Conservation (phyloP, 352 stramenopile genomes). For the Ophiocytium majus region DNA sequence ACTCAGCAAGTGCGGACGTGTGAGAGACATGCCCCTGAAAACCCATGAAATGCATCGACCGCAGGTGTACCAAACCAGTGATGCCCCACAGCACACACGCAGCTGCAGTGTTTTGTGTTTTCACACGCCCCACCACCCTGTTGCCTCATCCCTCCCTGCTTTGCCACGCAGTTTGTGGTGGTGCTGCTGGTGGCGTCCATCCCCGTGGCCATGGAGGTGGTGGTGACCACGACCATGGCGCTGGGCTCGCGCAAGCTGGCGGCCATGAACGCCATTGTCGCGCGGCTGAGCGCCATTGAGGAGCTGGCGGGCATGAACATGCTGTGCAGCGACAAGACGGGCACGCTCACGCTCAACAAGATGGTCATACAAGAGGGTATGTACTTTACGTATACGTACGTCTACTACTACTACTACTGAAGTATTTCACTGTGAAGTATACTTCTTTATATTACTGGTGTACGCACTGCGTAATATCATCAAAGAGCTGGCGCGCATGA, state of each 20-base stretch:
- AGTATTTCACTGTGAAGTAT: no score
- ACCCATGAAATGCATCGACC: no score
- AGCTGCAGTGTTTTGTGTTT: no score
- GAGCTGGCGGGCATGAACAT: slow-evolving; percentile 88
- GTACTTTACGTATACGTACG: no score
- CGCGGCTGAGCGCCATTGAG: slow-evolving; percentile 81
- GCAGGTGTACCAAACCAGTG: no score
- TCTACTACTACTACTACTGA: no score
- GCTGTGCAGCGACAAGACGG: slow-evolving; percentile 91
- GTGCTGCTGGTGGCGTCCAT: slow-evolving; percentile 85
- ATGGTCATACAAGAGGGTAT: neutral
- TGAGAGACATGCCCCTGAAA: no score
- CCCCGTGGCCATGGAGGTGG: slow-evolving; percentile 84
- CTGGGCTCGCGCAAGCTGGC: slow-evolving; percentile 78
- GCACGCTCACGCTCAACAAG: slow-evolving; percentile 90
- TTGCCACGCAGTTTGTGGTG: slow-evolving; percentile 68
- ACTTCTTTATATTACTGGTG: no score
- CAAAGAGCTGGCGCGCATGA: slow-evolving; percentile 84
- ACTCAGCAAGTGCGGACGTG: no score
- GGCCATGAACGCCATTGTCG: slow-evolving; percentile 84
- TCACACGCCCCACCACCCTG: no score
- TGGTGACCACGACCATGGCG: slow-evolving; percentile 82
- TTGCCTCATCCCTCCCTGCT: no score
- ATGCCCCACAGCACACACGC: no score
- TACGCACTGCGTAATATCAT: slow-evolving; percentile 78